phyloP scores from a whole-genome alignment of 2,329 filamentous ascomycete species.

The Aspergillus vadensis region DNA sequence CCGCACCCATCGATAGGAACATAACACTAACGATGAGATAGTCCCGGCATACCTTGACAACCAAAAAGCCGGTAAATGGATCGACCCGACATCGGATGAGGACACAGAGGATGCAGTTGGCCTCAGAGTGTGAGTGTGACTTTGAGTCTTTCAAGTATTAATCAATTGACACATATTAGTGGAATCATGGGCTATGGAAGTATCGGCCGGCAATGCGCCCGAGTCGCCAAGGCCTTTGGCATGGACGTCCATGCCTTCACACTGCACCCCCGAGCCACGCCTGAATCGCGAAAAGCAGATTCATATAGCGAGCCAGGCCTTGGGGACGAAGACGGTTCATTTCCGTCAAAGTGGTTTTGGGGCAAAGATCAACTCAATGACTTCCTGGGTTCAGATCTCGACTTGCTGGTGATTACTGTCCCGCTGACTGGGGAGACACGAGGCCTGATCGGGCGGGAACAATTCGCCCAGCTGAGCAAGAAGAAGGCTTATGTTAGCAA shows the following conservation, averaged over 20 bases:
- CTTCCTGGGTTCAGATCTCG: constrained; percentile 7
- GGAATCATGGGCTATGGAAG: constrained; percentile 4
- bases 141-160: neutral
- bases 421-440: neutral
- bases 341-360: constrained; percentile 4
- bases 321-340: neutral
- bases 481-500: constrained; percentile 6
- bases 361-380: constrained; percentile 2
- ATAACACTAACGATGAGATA: neutral
- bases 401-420: constrained; percentile 5
- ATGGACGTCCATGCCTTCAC: constrained; percentile 4
- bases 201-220: constrained; percentile 3
- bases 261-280: neutral
- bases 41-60: neutral
- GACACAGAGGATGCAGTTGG: constrained; percentile 4
- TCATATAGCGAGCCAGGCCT: constrained; percentile 1
- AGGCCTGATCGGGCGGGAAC: constrained; percentile 3
- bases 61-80: neutral
- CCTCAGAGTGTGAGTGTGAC: neutral
- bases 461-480: constrained; percentile 6
- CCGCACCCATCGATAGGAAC: neutral
- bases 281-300: neutral
- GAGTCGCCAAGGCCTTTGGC: constrained; percentile 3
- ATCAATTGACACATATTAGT: neutral
- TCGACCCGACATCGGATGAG: constrained; percentile 3